Conservation (phyloP, 495 filamentous ascomycete genomes). For the Penicillium cinerascens region DNA sequence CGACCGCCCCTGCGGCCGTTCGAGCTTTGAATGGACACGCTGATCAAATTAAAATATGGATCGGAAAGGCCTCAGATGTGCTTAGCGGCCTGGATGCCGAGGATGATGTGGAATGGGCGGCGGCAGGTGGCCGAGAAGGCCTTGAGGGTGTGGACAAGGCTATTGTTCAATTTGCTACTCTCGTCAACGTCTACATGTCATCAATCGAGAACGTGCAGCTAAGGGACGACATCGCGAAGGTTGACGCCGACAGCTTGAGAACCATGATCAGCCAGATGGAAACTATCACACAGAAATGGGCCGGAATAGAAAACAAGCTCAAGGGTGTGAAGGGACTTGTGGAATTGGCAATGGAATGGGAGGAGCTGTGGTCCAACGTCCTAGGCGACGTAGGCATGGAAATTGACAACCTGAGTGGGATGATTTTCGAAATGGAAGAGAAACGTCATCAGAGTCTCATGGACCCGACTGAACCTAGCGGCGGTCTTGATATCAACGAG, state of each 20-base stretch:
- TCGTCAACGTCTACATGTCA: conserved; percentile 84
- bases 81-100: conserved; percentile 82
- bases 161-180: conserved; percentile 75
- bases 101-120: conserved; percentile 97
- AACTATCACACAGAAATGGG: conserved; percentile 77
- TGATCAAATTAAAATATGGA: conserved; percentile 89
- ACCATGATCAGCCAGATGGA: conserved; percentile 84
- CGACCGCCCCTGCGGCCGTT: conserved; percentile 73
- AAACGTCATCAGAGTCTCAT: conserved; percentile 71
- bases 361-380: conserved; percentile 91
- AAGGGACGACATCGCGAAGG: conserved; percentile 68
- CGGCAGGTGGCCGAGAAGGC: conserved; percentile 84
- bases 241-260: conserved; percentile 64
- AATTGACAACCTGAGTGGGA: conserved; percentile 72
- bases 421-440: conserved; percentile 97
- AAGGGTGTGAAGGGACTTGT: conserved; percentile 82
- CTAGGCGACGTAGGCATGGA: conserved; percentile 91
- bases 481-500: conserved; percentile 78
- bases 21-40: conserved; percentile 75
- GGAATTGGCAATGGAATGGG: conserved; percentile 97
- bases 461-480: conserved; percentile 51
- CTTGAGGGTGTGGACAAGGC: conserved; percentile 85
- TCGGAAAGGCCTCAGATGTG: conserved; percentile 82
- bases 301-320: conserved; percentile 68
- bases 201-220: conserved; percentile 86